phyloP scores from a whole-genome alignment of 441 rosid species.

The Dalechampia spathulata region DNA sequence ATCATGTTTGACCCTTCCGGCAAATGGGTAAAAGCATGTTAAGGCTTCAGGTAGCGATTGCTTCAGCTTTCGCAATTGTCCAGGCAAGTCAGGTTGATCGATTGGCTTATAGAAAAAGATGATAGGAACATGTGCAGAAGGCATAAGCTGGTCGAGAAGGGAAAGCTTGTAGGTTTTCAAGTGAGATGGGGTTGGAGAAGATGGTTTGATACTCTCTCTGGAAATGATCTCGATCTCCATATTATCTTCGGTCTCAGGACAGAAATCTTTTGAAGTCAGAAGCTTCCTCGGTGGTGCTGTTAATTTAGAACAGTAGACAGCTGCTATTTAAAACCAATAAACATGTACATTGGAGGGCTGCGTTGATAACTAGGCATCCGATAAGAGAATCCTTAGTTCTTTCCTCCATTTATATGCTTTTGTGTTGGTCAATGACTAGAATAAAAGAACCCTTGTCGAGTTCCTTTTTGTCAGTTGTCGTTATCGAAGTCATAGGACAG shows the following conservation, averaged over 20 bases:
- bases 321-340: slow-evolving; percentile 7
- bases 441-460: no score
- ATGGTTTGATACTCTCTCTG: slow-evolving; percentile 36
- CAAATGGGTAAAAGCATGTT: slow-evolving; percentile 38
- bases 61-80: slow-evolving; percentile 23
- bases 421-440: background rate
- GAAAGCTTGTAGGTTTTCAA: slow-evolving; percentile 38
- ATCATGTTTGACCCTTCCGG: slow-evolving; percentile 39
- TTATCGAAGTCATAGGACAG: no score
- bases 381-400: background rate
- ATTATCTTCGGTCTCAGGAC: background rate
- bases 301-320: background rate
- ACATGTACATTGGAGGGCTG: background rate
- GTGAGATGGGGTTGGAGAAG: slow-evolving; percentile 35
- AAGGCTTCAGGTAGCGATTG: slow-evolving; percentile 35
- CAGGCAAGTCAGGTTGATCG: background rate
- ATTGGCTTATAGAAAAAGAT: slow-evolving; percentile 32
- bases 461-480: no score
- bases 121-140: slow-evolving; percentile 27
- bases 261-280: background rate
- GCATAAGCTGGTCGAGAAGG: slow-evolving; percentile 34
- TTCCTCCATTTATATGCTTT: background rate
- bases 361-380: background rate
- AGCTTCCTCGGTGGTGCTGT: background rate
- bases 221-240: slow-evolving; percentile 32